Conservation (phyloP, 768 basidiomycete genomes). For the Boletus vinaceobasis region DNA sequence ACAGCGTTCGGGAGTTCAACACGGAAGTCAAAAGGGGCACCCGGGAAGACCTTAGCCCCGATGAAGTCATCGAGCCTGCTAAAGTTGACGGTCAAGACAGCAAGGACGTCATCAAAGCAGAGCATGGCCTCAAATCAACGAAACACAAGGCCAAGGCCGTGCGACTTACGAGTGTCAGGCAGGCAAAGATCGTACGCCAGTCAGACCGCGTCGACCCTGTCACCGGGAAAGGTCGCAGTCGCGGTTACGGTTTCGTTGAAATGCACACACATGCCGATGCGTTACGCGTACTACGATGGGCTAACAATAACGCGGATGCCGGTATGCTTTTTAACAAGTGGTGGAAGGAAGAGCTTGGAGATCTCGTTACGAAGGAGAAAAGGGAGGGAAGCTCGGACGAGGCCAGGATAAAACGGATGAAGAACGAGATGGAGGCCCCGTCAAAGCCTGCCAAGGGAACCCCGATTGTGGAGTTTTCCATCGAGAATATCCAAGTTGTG, state of each 20-base stretch:
- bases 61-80: conserved; percentile 60
- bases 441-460: conserved; percentile 44
- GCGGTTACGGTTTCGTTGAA: conserved; percentile 96
- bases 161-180: conserved; percentile 60
- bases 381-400: conserved; percentile 45
- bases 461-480: conserved; percentile 92
- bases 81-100: conserved; percentile 27
- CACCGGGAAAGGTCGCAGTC: conserved; percentile 82
- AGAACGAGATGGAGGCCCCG: conserved; percentile 45
- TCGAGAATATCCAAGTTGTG: conserved; percentile 91
- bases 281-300: conserved; percentile 86
- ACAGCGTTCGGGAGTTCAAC: conserved; percentile 78
- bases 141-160: conserved; percentile 23
- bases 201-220: conserved; percentile 84
- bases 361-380: conserved; percentile 55
- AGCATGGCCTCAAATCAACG: conserved; percentile 22
- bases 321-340: conserved; percentile 66
- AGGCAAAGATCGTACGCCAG: conserved; percentile 90
- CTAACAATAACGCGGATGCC: conserved; percentile 81
- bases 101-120: conserved; percentile 28
- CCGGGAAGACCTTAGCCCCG: conserved; percentile 59
- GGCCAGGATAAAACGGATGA: conserved; percentile 54
- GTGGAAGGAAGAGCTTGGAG: conserved; percentile 79
- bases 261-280: conserved; percentile 86
- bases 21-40: conserved; percentile 63